Evolutionary conservation across 2,329 filamentous ascomycete genomes (phyloP).

Genomic region (Alternaria triticimaculans): DNA sequence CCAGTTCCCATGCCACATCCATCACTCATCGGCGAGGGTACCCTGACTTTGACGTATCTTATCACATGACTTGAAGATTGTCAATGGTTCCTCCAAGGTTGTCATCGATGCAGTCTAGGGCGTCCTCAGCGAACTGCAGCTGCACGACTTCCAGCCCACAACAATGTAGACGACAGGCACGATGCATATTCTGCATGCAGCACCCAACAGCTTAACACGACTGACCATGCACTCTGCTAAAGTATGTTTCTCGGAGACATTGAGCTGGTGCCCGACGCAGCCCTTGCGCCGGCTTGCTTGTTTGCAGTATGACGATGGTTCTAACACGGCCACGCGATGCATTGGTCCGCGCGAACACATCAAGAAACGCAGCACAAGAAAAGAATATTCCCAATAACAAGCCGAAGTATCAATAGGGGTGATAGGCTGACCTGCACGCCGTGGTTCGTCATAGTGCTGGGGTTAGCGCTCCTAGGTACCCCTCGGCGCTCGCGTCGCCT

Average conservation of each 20-base stretch:
- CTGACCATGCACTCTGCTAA: neutral
- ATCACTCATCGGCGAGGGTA: neutral
- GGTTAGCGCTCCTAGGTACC: conserved; percentile 19
- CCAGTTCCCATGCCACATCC: neutral
- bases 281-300: conserved; percentile 3
- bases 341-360: neutral
- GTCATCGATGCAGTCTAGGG: neutral
- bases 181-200: neutral
- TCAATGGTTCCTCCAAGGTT: neutral
- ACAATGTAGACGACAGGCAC: neutral
- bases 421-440: neutral
- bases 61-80: neutral
- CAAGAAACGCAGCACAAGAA: neutral
- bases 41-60: neutral
- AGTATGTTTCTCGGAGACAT: neutral
- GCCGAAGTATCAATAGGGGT: neutral
- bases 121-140: neutral
- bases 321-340: neutral
- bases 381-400: neutral
- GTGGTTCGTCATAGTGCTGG: conserved; percentile 8
- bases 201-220: neutral
- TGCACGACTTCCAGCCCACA: neutral
- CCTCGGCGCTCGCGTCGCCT: conserved; percentile 29
- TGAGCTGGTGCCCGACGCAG: neutral
- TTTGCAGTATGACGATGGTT: neutral